Evolutionary conservation across 352 stramenopile species (phyloP), one percentile per base, ranked within the genome.

Genomic region (Blastocystis sp.): DNA sequence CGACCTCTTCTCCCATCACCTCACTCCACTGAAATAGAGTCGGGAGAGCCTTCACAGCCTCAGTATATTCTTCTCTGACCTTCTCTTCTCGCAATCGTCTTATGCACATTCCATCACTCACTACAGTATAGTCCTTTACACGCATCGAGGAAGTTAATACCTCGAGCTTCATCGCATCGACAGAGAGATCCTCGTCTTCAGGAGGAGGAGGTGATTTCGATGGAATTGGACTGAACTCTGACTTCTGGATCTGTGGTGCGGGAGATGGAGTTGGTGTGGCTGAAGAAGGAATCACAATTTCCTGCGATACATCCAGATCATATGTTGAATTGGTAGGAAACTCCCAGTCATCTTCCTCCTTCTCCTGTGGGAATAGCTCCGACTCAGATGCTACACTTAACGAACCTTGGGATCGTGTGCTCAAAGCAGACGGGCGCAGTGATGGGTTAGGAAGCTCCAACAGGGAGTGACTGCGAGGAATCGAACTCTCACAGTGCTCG

Each of bases 281-380:
- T 19, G 73, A 84, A 2, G 73, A 68, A 27, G 70, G 70, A 60
- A 84, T 42, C 5, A 84, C 56, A 2, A 42, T 84, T 27, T 84
- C 73, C 33, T 42, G 73, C 9, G 73, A 64, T 33, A 78, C 24
- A 57, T 78, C 66, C 22, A 78, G 35, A 51, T 37, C 13, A 13
- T 22, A 70, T 17, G 60, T 44, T 40, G n/a, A 44, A 40, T 79
- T n/a, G 35, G 9, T 24, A 22, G 11, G 5, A 9, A 27, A 64
- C 30, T 57, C 11, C 54, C 6, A 19, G n/a, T 54, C 7, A 27
- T 33, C 15, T n/a, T 64, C 19, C 27, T 24, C 27, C n/a, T 15
- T 33, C 13, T 30, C 9, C 30, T 40, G 40, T 62, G 11, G 11
- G 33, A 60, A n/a, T n/a, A n/a, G 15, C 62, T 35, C 30, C 48